Percentiles rank a stretch among this genome's conserved stretches.
phyloP scores from a whole-genome alignment of 768 basidiomycete genomes.

The Paxillus involutus region DNA sequence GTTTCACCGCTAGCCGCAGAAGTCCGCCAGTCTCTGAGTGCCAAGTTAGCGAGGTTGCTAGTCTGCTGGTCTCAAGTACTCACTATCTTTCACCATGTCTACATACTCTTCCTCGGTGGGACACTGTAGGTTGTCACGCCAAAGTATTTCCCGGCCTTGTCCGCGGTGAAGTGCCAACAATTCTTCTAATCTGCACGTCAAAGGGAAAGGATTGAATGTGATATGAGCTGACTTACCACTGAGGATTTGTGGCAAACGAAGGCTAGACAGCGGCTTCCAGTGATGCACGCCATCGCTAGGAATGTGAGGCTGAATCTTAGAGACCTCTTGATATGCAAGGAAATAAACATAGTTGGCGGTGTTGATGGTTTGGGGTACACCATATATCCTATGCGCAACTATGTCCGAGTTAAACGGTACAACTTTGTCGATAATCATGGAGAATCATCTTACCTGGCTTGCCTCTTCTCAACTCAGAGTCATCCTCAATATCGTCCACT shows the following conservation, averaged over 20 bases:
- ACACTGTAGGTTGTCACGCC: conserved; percentile 88
- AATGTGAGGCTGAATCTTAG: conserved; percentile 33
- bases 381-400: conserved; percentile 98
- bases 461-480: conserved; percentile 83
- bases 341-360: conserved; percentile 97
- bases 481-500: conserved; percentile 95
- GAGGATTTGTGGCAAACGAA: conserved; percentile 67
- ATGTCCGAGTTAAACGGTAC: neutral
- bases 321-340: conserved; percentile 83
- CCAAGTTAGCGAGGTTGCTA: neutral
- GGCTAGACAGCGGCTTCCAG: conserved; percentile 20
- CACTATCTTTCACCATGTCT: conserved; percentile 94
- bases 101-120: conserved; percentile 96
- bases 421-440: neutral
- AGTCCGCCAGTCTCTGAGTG: conserved; percentile 88
- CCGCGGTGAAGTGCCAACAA: conserved; percentile 87
- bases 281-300: conserved; percentile 36
- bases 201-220: neutral
- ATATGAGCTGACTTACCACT: conserved; percentile 51
- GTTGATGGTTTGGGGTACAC: conserved; percentile 95
- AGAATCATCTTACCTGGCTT: conserved; percentile 58
- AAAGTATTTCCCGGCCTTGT: conserved; percentile 90
- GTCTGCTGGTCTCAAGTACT: conserved; percentile 11
- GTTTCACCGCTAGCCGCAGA: conserved; percentile 85
- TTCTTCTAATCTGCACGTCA: conserved; percentile 42